These are phyloP conservation scores for Mycosphaerelloides madeirae DNA, from an alignment of 2,329 filamentous ascomycete genomes.

Conservation along the genomic window DNA sequence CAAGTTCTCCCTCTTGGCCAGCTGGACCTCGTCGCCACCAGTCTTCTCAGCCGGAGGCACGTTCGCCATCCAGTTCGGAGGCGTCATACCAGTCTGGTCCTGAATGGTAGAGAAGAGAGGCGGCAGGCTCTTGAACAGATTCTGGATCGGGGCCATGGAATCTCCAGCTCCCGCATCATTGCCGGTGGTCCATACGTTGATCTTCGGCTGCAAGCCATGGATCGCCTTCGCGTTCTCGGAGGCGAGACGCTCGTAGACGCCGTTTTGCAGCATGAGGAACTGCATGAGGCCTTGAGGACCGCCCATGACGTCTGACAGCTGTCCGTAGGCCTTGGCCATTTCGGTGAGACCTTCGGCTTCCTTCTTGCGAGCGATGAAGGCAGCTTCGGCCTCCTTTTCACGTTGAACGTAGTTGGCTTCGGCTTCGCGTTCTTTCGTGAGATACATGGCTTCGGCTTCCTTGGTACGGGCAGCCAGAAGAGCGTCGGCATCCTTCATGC, in stretches of 20 bases:
- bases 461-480: slow-evolving; percentile 18
- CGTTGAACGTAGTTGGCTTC: slow-evolving; percentile 22
- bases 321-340: slow-evolving; percentile 75
- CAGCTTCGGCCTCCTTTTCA: slow-evolving; percentile 44
- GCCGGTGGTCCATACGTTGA: slow-evolving; percentile 84
- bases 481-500: slow-evolving; percentile 27
- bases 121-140: slow-evolving; percentile 79
- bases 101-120: slow-evolving; percentile 80
- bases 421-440: slow-evolving; percentile 42
- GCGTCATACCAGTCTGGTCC: slow-evolving; percentile 78
- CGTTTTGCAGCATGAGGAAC: slow-evolving; percentile 83
- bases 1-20: neutral
- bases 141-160: slow-evolving; percentile 51
- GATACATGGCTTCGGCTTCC: slow-evolving; percentile 32
- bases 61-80: slow-evolving; percentile 65
- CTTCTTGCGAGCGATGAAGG: slow-evolving; percentile 58
- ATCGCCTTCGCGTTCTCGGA: slow-evolving; percentile 73
- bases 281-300: slow-evolving; percentile 74
- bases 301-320: slow-evolving; percentile 67
- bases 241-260: slow-evolving; percentile 71
- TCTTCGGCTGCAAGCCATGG: slow-evolving; percentile 77
- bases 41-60: slow-evolving; percentile 38
- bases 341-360: slow-evolving; percentile 72
- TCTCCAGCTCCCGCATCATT: slow-evolving; percentile 39
- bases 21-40: neutral